Base-by-base conservation (phyloP, 192 early-diverging fungal genomes). In the Thamnidium elegans region DNA sequence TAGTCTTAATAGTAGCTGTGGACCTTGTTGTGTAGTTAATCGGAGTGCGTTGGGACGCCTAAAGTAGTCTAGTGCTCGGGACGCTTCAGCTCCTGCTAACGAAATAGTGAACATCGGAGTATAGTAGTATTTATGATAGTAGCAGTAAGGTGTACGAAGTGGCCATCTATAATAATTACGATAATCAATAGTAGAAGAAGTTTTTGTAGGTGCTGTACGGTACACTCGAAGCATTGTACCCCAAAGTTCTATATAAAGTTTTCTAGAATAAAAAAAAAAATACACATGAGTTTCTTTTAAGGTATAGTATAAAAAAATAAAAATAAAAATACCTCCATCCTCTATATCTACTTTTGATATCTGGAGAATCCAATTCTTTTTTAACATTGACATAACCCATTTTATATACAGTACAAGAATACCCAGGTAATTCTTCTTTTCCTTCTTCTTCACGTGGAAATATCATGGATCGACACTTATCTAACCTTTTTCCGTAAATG, bases 381-480 rank as follows among this genome's bases (percentile, higher is more conserved):
- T 82, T 82, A 23, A 78, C 75, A 53, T 74, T 67, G 2, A 82
- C 70, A 61, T 78, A 76, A 4, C 80, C 80, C 63, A 74, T 76
- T n/a, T 76, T 60, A 52, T 73, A 77, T 11, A 82, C 78, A 4
- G 78, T 71, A 55, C 80, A 82, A 5, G 58, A 60, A 31, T 82
- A 82, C 1, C 58, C 67, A n/a, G 80, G 80, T 17, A 82, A 34
- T 1, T 31, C 14, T 45, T 82, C 80, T 14, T 63, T 47, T 3
- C 80, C 80, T 50, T 77, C 75, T 65, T 82, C 80, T 45, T 68
- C 66, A 36, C 66, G 66, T 43, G 66, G 66, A 23, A 61, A n/a
- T 4, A 68, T 58, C 47, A 59, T 36, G 0, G 46, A 62, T 62
- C 48, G 47, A 15, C 44, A 17, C n/a, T 26, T 17, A 7, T 63